Evolutionary conservation across 2,329 filamentous ascomycete genomes (phyloP).

Genomic region (Clonostachys sp.): DNA sequence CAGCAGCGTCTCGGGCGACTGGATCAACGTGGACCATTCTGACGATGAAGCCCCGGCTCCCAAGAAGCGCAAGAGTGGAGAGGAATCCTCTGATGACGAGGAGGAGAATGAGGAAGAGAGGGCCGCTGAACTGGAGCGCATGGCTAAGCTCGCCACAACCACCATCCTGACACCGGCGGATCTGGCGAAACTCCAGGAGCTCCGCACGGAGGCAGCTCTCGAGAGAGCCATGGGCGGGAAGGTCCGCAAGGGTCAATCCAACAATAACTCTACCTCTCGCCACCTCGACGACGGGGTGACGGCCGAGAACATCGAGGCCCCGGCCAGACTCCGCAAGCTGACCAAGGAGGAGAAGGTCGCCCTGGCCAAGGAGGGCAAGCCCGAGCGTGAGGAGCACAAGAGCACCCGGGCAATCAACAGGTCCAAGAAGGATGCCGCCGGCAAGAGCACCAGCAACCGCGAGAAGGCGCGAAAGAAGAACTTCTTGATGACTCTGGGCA

Average conservation of each 20-base stretch:
- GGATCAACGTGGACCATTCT: conserved; percentile 87
- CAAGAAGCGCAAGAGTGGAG: conserved; percentile 33
- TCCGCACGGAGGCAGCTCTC: conserved; percentile 70
- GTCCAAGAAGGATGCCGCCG: conserved; percentile 80
- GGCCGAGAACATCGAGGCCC: conserved; percentile 85
- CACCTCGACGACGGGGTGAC: conserved; percentile 87
- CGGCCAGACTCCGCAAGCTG: conserved; percentile 73
- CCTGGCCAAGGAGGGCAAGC: conserved; percentile 77
- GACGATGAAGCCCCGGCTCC: conserved; percentile 68
- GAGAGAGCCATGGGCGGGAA: conserved; percentile 52
- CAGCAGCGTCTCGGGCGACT: conserved; percentile 73
- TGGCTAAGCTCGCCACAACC: conserved; percentile 81
- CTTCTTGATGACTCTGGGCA: conserved; percentile 95
- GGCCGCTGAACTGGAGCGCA: conserved; percentile 40
- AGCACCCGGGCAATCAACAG: conserved; percentile 78
- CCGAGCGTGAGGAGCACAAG: conserved; percentile 74
- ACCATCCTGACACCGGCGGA: conserved; percentile 94
- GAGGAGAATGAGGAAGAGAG: conserved; percentile 37
- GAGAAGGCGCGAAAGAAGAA: conserved; percentile 98
- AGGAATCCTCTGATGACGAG: conserved; percentile 15
- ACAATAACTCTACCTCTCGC: conserved; percentile 40
- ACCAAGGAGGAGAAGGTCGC: conserved; percentile 89
- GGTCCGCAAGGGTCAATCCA: conserved; percentile 40
- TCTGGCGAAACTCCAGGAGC: conserved; percentile 87
- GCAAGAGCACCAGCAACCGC: conserved; percentile 95